phyloP scores from a whole-genome alignment of 441 rosid genomes.

The Adansonia madagascariensis region DNA sequence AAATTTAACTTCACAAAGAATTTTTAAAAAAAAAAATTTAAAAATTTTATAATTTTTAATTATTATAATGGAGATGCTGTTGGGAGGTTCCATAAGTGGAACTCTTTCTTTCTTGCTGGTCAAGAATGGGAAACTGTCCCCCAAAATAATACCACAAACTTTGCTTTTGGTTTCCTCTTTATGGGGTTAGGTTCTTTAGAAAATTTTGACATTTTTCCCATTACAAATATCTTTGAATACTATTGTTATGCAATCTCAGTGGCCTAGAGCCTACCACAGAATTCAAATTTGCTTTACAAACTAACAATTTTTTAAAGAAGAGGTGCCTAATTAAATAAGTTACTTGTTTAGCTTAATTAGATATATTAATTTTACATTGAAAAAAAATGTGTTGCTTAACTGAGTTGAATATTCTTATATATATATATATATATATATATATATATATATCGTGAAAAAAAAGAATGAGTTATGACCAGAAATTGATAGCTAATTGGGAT shows the following conservation, averaged over 20 bases:
- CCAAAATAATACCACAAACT: constrained; percentile 20
- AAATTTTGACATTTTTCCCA: constrained; percentile 18
- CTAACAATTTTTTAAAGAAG: not conserved
- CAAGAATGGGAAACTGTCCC: constrained; percentile 26
- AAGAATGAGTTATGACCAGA: not conserved
- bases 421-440: not conserved
- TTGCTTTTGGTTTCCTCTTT: constrained; percentile 22
- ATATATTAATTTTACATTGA: not conserved
- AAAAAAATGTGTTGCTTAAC: not conserved
- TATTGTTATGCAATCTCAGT: not conserved
- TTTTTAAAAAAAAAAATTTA: no score
- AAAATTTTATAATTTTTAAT: no score
- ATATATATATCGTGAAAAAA: not conserved
- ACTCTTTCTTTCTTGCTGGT: constrained; percentile 21
- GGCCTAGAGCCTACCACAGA: constrained; percentile 1
- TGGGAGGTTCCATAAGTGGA: constrained; percentile 16
- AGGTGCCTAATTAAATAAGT: constrained; percentile 22
- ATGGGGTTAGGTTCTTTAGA: not conserved
- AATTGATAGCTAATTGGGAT: not conserved
- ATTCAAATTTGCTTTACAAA: constrained; percentile 23
- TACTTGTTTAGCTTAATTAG: not conserved
- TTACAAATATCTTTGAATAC: constrained; percentile 15
- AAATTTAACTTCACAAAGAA: no score
- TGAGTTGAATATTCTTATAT: no score
- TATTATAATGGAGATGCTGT: no score